Base-by-base conservation (phyloP, 1,284 basidiomycete genomes). In the Rhodotorula sp. region DNA sequence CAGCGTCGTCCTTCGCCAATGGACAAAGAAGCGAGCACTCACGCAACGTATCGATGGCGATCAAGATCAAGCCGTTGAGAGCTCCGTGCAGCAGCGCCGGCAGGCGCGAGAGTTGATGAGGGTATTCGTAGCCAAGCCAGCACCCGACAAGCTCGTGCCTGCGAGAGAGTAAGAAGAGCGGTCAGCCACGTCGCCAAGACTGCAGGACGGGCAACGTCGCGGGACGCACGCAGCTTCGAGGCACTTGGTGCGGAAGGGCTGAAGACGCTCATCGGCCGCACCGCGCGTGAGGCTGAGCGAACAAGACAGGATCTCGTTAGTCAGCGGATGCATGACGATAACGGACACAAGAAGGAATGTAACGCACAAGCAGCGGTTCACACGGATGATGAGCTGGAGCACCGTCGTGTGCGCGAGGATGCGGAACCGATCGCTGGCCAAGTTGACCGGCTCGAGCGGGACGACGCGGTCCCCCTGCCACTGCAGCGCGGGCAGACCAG, bases 311-410 rank as follows among this genome's bases (percentile, higher is more conserved):
- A 5, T 26, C 4, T 26, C 48, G 48, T 21, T 18, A 20, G 18
- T 51, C 34, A 23, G 26, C 31, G 20, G 12, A 3, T 5, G 6
- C 21, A 8, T 12, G 12, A 29, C 3, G 16, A 47, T 10, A 5
- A n/a, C 46, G 1, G n/a, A 23, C 21, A 23, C 23, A 6, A 14
- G 39, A 10, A 15, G 18, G 39, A 10, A 15, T 14, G 46, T 0
- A 1, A 64, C 71, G 59, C 63, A 76, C 71, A 73, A 73, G 20
- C 71, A 65, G 26, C 72, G 62, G 47, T 73, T 70, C 31, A 76
- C 48, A 10, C 72, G 54, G 15, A 76, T 57, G 20, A 58, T 63
- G 39, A 72, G 67, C 49, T 68, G 60, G 15, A 69, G 39, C 8
- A 68, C 29, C 6, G 48, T 16, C 16, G 58, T 51, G n/a, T 72